These are phyloP conservation scores for Gastrolobium bilobum DNA, from an alignment of 306 rosid genomes.

Conservation along the genomic window DNA sequence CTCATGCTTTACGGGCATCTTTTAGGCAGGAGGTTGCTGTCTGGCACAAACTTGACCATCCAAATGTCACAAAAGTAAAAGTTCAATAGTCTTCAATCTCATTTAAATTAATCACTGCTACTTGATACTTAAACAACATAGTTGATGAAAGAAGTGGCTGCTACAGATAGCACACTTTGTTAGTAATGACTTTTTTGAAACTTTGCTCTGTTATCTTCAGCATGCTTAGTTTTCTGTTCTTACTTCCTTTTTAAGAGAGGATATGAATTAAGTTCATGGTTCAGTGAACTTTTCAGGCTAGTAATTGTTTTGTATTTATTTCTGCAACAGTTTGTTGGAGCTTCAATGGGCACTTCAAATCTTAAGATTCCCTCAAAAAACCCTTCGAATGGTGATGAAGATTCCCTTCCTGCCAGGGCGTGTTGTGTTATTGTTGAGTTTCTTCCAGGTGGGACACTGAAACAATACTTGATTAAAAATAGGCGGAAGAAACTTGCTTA, in stretches of 20 bases:
- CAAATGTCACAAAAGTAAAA: conserved; percentile 87
- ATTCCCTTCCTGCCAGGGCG: conserved; percentile 74
- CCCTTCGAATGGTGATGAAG: conserved; percentile 49
- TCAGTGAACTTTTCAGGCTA: conserved; percentile 11
- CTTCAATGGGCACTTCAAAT: conserved; percentile 90
- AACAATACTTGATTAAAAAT: conserved; percentile 72
- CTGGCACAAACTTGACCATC: conserved; percentile 97
- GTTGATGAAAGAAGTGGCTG: conserved; percentile 23
- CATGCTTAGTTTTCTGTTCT: conserved; percentile 24
- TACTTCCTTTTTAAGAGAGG: not conserved
- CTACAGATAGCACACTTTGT: conserved; percentile 5
- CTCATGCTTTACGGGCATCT: conserved; percentile 85
- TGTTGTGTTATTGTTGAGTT: conserved; percentile 91
- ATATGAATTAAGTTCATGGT: conserved; percentile 12
- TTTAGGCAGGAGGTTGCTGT: conserved; percentile 98
- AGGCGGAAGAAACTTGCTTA: conserved; percentile 77
- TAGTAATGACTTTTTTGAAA: not conserved
- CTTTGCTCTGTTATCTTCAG: not conserved
- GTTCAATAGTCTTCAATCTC: conserved; percentile 42
- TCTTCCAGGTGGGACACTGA: conserved; percentile 88
- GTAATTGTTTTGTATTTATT: conserved; percentile 35
- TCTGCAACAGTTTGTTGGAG: conserved; percentile 80
- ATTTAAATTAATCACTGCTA: conserved; percentile 35
- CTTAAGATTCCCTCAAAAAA: conserved; percentile 73
- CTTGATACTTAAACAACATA: conserved; percentile 1